These are phyloP conservation scores for Podaxis carcinomalis DNA, from an alignment of 768 basidiomycete genomes.

Conservation along the genomic window DNA sequence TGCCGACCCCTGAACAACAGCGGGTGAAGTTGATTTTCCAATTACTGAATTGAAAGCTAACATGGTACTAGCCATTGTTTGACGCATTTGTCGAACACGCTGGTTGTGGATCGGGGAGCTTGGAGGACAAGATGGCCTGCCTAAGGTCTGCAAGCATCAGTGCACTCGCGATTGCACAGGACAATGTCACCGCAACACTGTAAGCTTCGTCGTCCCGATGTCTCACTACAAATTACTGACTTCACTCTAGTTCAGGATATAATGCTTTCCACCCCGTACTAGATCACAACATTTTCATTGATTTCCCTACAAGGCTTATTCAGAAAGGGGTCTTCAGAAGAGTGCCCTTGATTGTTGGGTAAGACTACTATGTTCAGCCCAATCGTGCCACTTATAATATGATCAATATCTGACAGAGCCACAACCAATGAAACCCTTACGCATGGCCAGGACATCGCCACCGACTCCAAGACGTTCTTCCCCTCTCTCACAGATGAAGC, in stretches of 20 bases:
- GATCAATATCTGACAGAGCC: conserved; percentile 26
- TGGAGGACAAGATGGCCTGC: conserved; percentile 36
- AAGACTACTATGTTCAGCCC: conserved; percentile 8
- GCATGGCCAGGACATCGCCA: conserved; percentile 31
- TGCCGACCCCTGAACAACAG: conserved; percentile 49
- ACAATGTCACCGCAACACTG: conserved; percentile 39
- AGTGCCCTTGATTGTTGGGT: conserved; percentile 63
- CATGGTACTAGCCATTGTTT: conserved; percentile 41
- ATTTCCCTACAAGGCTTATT: conserved; percentile 46
- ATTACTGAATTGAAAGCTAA: background rate
- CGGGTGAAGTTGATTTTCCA: conserved; percentile 30
- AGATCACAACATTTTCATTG: conserved; percentile 47
- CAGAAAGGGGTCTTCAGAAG: conserved; percentile 38
- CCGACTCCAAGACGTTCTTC: conserved; percentile 37
- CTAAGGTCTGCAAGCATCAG: conserved; percentile 47
- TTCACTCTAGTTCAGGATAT: conserved; percentile 32
- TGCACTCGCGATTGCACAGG: conserved; percentile 51
- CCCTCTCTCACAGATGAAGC: conserved; percentile 39
- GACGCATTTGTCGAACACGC: conserved; percentile 43
- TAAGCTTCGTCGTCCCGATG: conserved; percentile 17
- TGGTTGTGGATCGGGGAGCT: conserved; percentile 40
- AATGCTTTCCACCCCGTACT: conserved; percentile 49
- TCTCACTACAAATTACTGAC: background rate
- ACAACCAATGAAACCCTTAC: conserved; percentile 60
- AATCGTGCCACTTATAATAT: background rate